Evolutionary conservation across 2,329 filamentous ascomycete species (phyloP), one percentile per base, ranked within the genome.

Genomic region (Talaromyces marneffei): DNA sequence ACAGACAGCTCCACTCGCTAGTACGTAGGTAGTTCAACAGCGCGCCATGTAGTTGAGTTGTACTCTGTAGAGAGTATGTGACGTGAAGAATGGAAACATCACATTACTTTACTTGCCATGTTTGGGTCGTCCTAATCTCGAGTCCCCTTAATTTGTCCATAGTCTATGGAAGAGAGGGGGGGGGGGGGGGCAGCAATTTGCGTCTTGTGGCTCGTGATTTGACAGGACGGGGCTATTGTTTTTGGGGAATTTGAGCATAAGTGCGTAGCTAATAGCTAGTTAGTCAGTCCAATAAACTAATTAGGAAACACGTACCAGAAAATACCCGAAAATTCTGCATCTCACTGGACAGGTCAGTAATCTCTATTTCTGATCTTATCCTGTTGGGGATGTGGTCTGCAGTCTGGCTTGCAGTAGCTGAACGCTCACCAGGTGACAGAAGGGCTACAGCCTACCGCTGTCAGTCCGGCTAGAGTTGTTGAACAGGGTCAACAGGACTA

Each of bases 331-430:
- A 35, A 35, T 20, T 52, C 29, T 12, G 35, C 25, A 18, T 27
- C 25, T 37, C 8, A 56, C 42, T 40, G 53, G 53, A 6, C 53
- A 25, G 53, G 40, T n/a, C 12, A 5, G 23, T 29, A n/a, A 27
- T 23, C 35, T 31, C 35, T 40, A 40, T 27, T 40, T 57, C 37
- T 27, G 39, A 35, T 57, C 63, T 37, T 59, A 42, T 62, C 55
- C 61, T 62, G 62, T 62, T 56, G 62, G 52, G 48, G 39, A 62
- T 63, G 54, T 53, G 63, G 64, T 60, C 55, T 61, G 61, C 62
- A 54, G 66, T 61, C 65, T 71, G 69, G 71, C 70, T 68, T 72
- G 69, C 70, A 72, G 70, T 64, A 69, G 67, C 66, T 64, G 70
- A 66, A 59, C 64, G 60, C 68, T 65, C 60, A 33, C 48, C 10